Evolutionary conservation across 176 grass and related monocot species (phyloP).

Genomic region (Alloteropsis semialata): DNA sequence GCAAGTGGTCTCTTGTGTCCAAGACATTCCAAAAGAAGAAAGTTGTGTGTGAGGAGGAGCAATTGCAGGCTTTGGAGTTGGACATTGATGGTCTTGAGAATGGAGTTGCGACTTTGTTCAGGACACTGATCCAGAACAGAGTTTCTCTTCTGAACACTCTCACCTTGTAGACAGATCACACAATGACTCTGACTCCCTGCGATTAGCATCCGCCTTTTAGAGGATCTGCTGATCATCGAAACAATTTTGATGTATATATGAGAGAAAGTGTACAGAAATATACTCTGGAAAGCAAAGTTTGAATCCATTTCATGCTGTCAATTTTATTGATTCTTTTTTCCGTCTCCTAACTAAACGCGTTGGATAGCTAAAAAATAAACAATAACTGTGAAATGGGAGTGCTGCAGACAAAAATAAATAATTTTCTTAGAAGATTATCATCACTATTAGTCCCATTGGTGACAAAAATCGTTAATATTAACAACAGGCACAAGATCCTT

Average conservation of each 20-base stretch:
- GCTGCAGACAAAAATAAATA: neutral
- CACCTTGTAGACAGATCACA: slow-evolving; percentile 20
- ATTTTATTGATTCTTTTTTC: slow-evolving; percentile 1
- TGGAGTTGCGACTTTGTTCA: slow-evolving; percentile 31
- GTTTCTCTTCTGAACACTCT: slow-evolving; percentile 39
- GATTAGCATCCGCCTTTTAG: slow-evolving; percentile 8
- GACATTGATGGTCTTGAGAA: slow-evolving; percentile 24
- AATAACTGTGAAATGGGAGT: neutral
- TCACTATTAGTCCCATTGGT: neutral
- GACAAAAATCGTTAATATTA: neutral
- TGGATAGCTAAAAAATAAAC: neutral
- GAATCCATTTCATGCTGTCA: slow-evolving; percentile 26
- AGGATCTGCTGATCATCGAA: neutral
- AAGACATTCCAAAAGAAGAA: slow-evolving; percentile 20
- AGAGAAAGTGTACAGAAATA: slow-evolving; percentile 3
- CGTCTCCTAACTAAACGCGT: neutral
- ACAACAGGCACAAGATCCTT: neutral
- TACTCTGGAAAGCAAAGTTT: slow-evolving; percentile 21
- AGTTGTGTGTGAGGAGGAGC: neutral
- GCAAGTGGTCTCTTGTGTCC: slow-evolving; percentile 26
- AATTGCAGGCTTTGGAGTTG: slow-evolving; percentile 20
- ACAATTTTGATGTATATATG: slow-evolving; percentile 23
- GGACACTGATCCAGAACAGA: slow-evolving; percentile 23
- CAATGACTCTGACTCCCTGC: neutral
- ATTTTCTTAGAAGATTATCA: neutral